Evolutionary conservation across 1,139 yeast species (phyloP).

Genomic region (Debaryomyces udenii): DNA sequence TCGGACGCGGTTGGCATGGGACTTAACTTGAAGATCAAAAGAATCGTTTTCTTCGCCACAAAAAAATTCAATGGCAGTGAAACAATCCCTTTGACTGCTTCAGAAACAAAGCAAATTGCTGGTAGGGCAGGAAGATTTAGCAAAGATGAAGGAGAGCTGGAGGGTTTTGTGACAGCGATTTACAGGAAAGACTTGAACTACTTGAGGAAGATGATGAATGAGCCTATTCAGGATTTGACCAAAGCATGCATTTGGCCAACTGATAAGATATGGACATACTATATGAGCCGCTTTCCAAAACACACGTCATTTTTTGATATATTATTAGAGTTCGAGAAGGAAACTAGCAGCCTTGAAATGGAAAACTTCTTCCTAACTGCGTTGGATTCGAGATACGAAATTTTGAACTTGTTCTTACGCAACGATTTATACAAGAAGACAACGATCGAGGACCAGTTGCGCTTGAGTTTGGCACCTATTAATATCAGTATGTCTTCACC

Average conservation of each 20-base stretch:
- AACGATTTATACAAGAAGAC: constrained; percentile 29
- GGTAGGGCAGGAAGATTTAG: constrained; percentile 92
- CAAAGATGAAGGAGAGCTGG: constrained; percentile 38
- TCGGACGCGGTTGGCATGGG: constrained; percentile 99
- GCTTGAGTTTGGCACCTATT: constrained; percentile 63
- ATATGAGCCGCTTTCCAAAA: constrained; percentile 56
- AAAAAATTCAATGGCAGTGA: constrained; percentile 71
- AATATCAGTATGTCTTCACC: constrained; percentile 31
- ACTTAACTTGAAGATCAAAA: constrained; percentile 75
- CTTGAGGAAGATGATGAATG: constrained; percentile 47
- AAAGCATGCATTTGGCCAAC: constrained; percentile 76
- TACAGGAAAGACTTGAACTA: constrained; percentile 42
- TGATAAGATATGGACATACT: constrained; percentile 59
- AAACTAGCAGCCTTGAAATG: constrained; percentile 27
- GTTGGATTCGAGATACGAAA: constrained; percentile 44
- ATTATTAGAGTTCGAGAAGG: constrained; percentile 49
- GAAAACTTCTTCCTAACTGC: constrained; percentile 44
- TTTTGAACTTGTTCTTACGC: constrained; percentile 49
- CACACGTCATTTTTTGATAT: constrained; percentile 48
- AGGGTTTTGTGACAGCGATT: constrained; percentile 67
- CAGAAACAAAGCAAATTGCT: constrained; percentile 87
- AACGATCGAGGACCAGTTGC: constrained; percentile 55
- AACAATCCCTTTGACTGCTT: constrained; percentile 51
- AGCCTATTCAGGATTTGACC: constrained; percentile 48
- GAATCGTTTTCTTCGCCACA: constrained; percentile 73